Base-by-base conservation (phyloP, 176 grass and related monocot species). In the Saccharum spontaneum region DNA sequence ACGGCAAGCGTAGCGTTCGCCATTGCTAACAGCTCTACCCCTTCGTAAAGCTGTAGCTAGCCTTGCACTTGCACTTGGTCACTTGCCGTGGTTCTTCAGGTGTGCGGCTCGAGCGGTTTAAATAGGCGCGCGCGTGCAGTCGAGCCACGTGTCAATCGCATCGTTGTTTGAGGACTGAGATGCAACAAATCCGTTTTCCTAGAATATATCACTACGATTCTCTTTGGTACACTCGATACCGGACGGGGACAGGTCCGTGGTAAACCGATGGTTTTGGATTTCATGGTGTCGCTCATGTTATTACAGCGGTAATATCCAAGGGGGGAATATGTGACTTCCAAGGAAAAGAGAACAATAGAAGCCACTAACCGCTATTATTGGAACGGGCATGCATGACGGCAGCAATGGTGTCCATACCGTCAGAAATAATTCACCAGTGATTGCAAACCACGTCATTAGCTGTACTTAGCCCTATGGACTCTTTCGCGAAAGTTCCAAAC, bases 191-290 rank as follows among this genome's bases (percentile, higher is more conserved):
- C 37, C 46, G 0, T 10, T 28, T 62, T 60, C 54, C 20, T 52
- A 7, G 49, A 52, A 52, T 17, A 52, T 17, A 18, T 5, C 17
- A 52, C 49, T 52, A 52, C 16, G 54, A 57, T 57, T 22, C 54
- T 57, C 54, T 57, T 49, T 26, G 71, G 11, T 73, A 3, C 23
- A 8, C 23, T 73, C 71, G 13, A 73, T 48, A 3, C 20, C 1
- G 2, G 54, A 57, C 20, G 54, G 13, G 15, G 28, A 14, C 24
- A 20, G 17, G 4, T 8, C 24, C 59, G 40, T 46, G n/a, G 55
- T 83, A 83, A 23, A 38, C 48, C 81, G 70, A 37, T 23, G 57
- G 12, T 73, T 73, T 73, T 73, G 71, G 71, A 73, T 30, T 73
- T 73, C 40, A 73, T 48, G 71, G 8, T 30, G 71, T 73, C 43